A percentile compares a stretch with the other conserved stretches of the same genome.
Conservation (phyloP, 768 basidiomycete species). For the Suillus americanus region DNA sequence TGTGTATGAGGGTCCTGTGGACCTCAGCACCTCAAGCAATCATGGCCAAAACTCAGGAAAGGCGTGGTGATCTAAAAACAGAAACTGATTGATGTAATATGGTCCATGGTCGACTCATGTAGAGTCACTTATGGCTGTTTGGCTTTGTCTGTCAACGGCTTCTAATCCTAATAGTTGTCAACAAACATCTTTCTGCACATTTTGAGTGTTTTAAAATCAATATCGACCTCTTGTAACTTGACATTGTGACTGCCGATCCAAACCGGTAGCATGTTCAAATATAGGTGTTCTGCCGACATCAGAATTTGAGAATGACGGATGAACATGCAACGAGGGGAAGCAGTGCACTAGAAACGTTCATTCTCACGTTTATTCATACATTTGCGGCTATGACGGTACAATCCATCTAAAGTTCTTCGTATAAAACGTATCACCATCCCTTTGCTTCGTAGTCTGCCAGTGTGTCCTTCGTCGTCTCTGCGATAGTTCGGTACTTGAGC, state of each 20-base stretch:
- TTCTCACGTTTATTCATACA: not conserved
- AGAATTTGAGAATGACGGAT: not conserved
- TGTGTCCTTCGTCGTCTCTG: conserved; percentile 41
- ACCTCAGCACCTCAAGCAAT: conserved; percentile 76
- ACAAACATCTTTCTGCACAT: not conserved
- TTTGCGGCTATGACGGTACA: not conserved
- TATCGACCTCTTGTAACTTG: not conserved
- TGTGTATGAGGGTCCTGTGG: conserved; percentile 60
- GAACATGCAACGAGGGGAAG: too few relatives aligned
- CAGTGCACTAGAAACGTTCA: not conserved
- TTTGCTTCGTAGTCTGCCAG: conserved; percentile 43
- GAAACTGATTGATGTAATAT: not conserved
- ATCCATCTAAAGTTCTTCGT: not conserved
- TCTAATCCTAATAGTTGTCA: not conserved
- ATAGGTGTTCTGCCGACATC: not conserved
- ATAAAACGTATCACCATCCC: conserved; percentile 34
- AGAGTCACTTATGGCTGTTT: not conserved
- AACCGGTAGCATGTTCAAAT: not conserved
- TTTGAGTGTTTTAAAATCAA: too few relatives aligned
- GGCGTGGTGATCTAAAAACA: conserved; percentile 6
- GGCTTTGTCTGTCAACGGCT: not conserved
- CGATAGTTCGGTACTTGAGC: conserved; percentile 39
- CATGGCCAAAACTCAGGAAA: conserved; percentile 41
- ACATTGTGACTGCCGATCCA: not conserved
- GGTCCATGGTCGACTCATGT: not conserved